Percentiles rank a stretch among this genome's conserved stretches.
These are phyloP conservation scores for Pestalotiopsis sp. DNA, from an alignment of 2,329 filamentous ascomycete genomes.

Conservation along the genomic window DNA sequence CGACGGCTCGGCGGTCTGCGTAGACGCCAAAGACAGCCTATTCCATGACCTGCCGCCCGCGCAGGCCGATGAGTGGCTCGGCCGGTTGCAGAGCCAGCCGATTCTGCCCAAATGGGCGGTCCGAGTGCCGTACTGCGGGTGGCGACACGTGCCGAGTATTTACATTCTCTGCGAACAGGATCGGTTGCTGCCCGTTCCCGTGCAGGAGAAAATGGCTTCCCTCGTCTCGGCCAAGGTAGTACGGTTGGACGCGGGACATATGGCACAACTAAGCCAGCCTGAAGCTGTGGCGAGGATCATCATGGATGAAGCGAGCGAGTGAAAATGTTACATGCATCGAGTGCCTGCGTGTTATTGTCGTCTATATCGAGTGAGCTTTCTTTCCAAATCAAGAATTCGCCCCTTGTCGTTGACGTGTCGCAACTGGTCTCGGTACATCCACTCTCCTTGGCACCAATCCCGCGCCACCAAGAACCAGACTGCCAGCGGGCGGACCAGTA, in stretches of 20 bases:
- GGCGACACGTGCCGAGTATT: conserved; percentile 12
- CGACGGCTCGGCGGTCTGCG: not conserved
- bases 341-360: not conserved
- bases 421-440: no score
- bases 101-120: conserved; percentile 2
- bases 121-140: conserved; percentile 9
- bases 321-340: not conserved
- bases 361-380: not conserved
- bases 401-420: no score
- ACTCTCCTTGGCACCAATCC: no score
- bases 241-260: not conserved
- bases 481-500: no score
- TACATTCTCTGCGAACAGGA: conserved; percentile 13
- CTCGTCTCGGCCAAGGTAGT: not conserved
- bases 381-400: no score
- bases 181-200: not conserved
- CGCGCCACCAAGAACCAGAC: no score
- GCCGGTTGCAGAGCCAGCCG: not conserved
- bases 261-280: not conserved
- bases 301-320: not conserved
- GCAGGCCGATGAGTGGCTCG: conserved; percentile 8
- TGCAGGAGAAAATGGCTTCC: conserved; percentile 9
- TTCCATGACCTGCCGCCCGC: conserved; percentile 11
- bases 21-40: not conserved
- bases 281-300: not conserved